These are phyloP conservation scores for Phylloporus rhodoxanthus DNA, from an alignment of 768 basidiomycete genomes.

Conservation along the genomic window DNA sequence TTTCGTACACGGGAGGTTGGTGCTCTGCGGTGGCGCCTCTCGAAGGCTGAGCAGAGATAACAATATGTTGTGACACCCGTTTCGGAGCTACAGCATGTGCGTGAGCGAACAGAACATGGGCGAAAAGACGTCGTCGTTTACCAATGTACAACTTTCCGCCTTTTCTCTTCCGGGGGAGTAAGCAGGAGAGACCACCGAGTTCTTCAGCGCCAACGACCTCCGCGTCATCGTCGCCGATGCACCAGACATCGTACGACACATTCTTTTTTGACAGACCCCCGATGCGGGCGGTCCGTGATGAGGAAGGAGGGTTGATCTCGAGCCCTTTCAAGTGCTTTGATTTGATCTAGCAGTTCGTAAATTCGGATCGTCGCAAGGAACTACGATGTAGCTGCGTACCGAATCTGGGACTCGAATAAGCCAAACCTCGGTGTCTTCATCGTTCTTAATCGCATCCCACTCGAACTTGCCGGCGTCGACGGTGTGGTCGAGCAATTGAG, in stretches of 20 bases:
- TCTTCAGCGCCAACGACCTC: slow-evolving; percentile 53
- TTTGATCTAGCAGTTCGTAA: slow-evolving; percentile 45
- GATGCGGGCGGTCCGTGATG: slow-evolving; percentile 37
- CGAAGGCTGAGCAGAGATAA: slow-evolving; percentile 48
- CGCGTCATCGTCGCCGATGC: slow-evolving; percentile 40
- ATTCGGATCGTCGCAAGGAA: not conserved
- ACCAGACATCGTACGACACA: slow-evolving; percentile 61
- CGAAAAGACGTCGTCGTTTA: slow-evolving; percentile 17
- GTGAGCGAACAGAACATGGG: slow-evolving; percentile 42
- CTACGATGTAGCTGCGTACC: slow-evolving; percentile 36
- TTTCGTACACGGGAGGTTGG: slow-evolving; percentile 32
- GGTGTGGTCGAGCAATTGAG: slow-evolving; percentile 41
- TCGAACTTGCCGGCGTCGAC: slow-evolving; percentile 51
- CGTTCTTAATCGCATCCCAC: slow-evolving; percentile 56
- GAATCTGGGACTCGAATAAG: slow-evolving; percentile 62
- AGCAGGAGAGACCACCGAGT: slow-evolving; percentile 50
- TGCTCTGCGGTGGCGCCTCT: slow-evolving; percentile 16
- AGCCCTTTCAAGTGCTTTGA: slow-evolving; percentile 54
- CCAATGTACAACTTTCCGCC: slow-evolving; percentile 55
- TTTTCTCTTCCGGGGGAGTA: slow-evolving; percentile 60
- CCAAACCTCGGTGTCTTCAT: slow-evolving; percentile 62
- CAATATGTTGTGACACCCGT: slow-evolving; percentile 50
- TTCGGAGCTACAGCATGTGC: slow-evolving; percentile 44
- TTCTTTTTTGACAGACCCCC: slow-evolving; percentile 51
- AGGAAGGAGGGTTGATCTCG: slow-evolving; percentile 41